A percentile compares a stretch with the other conserved stretches of the same genome.
Evolutionary conservation across 129 eudicot genomes (phyloP).

Genomic region (Chrysanthemum seticuspe): DNA sequence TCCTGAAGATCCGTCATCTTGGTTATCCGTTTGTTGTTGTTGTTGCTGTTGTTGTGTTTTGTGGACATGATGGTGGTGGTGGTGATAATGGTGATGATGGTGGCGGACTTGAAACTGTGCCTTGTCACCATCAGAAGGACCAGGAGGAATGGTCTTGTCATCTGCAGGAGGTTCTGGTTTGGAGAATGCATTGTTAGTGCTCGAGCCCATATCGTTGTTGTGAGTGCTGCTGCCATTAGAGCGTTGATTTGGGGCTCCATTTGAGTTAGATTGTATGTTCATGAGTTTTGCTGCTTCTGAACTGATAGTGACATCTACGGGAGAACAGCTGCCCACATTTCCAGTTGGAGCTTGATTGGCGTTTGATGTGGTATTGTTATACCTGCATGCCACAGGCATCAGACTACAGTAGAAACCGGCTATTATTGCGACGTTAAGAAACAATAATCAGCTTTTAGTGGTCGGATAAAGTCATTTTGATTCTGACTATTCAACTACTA

Average conservation of each 20-base stretch:
- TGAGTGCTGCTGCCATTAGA: slow-evolving; percentile 65
- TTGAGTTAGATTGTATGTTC: slow-evolving; percentile 46
- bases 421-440: background rate
- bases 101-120: slow-evolving; percentile 36
- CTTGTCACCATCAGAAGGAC: slow-evolving; percentile 30
- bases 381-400: slow-evolving; percentile 39
- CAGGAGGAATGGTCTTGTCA: slow-evolving; percentile 34
- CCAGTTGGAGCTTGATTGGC: slow-evolving; percentile 53
- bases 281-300: slow-evolving; percentile 53
- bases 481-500: too few species aligned
- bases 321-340: slow-evolving; percentile 71
- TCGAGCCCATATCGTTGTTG: slow-evolving; percentile 70
- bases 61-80: slow-evolving; percentile 47
- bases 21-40: slow-evolving; percentile 28
- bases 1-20: slow-evolving; percentile 33
- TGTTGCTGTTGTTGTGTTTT: slow-evolving; percentile 36
- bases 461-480: too few species aligned
- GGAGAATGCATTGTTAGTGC: slow-evolving; percentile 49
- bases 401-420: background rate
- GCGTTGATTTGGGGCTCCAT: slow-evolving; percentile 34
- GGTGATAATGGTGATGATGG: slow-evolving; percentile 54
- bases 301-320: slow-evolving; percentile 42
- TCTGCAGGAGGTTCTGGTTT: slow-evolving; percentile 39
- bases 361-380: slow-evolving; percentile 42
- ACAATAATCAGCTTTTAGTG: background rate